Base-by-base conservation (phyloP, 2,329 filamentous ascomycete species). In the Aureobasidium sp. region DNA sequence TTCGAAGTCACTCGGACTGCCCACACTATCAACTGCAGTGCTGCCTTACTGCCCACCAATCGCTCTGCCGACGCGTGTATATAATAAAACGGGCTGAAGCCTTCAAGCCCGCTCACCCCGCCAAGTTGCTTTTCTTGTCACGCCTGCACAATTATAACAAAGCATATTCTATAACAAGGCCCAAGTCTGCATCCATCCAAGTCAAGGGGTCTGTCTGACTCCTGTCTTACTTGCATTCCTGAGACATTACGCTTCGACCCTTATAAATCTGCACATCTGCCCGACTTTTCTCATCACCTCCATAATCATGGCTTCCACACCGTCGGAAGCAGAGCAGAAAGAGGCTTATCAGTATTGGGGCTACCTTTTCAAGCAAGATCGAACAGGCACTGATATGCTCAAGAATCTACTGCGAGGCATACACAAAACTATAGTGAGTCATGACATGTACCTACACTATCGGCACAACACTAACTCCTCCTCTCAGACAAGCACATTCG, bases 291-390 rank as follows among this genome's bases (percentile, higher is more conserved):
- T 3, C 1, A 12, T 9, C 17, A 36, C 3, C 5, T 12, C 27
- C 47, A 14, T 17, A n/a, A 44, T 20, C 47, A 61, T 61, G 57
- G 57, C 57, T 51, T 44, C 57, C 12, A 8, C 57, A 6, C 47
- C 25, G 8, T 34, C 25, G 1, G 61, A 63, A 7, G 67, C 69
- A 1, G 72, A 71, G 41, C 63, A 72, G 48, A 67, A 68, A 61
- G 79, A 81, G 69, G 78, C 79, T 6, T 73, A 72, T 58, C 72
- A 80, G 64, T 80, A 79, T 65, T 81, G 79, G 79, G 78, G 77
- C 14, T 80, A 79, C 65, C 69, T 81, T 41, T 77, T 81, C 70
- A 76, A 78, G 68, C 68, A 72, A n/a, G 78, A 81, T 72, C 80
- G 80, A 68, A 79, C 77, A 60, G 79, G 78, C 36, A 80, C 77